phyloP scores from a whole-genome alignment of 805 yeast genomes.

The Diddensiella transvaalensis region DNA sequence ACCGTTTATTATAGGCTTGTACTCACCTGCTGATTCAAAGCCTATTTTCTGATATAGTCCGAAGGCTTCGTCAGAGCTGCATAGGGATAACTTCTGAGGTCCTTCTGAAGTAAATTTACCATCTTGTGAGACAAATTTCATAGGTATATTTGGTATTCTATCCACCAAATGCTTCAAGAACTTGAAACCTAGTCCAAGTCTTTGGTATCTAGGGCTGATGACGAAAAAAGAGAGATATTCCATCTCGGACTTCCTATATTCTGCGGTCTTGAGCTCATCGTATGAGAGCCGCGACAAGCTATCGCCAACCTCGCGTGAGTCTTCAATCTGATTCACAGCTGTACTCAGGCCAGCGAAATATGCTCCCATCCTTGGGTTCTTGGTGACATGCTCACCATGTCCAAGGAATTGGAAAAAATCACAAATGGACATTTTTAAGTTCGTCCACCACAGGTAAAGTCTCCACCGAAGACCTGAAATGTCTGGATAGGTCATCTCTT shows the following conservation, averaged over 20 bases:
- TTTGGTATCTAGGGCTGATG: conserved; percentile 13
- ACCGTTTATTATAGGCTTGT: neutral
- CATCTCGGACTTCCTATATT: conserved; percentile 10
- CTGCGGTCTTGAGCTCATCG: conserved; percentile 11
- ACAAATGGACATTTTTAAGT: conserved; percentile 5
- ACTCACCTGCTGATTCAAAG: conserved; percentile 3
- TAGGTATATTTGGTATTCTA: conserved; percentile 6
- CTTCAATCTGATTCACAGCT: neutral
- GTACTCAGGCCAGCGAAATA: neutral
- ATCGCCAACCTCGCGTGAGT: conserved; percentile 9
- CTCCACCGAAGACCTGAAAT: conserved; percentile 1
- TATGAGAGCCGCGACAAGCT: conserved; percentile 7
- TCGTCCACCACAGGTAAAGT: conserved; percentile 2
- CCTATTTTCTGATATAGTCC: conserved; percentile 17
- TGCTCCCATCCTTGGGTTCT: conserved; percentile 7
- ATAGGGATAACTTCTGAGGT: conserved; percentile 16
- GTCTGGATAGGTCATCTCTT: conserved; percentile 14
- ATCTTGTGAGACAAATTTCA: conserved; percentile 7
- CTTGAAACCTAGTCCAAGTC: conserved; percentile 18
- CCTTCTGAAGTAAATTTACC: conserved; percentile 12
- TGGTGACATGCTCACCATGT: conserved; percentile 10
- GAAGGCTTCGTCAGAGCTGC: conserved; percentile 14
- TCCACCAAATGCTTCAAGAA: conserved; percentile 11
- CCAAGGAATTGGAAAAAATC: conserved; percentile 8
- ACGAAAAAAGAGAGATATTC: conserved; percentile 13